phyloP scores from a whole-genome alignment of 1,284 basidiomycete genomes.

The Ustilago sp. region DNA sequence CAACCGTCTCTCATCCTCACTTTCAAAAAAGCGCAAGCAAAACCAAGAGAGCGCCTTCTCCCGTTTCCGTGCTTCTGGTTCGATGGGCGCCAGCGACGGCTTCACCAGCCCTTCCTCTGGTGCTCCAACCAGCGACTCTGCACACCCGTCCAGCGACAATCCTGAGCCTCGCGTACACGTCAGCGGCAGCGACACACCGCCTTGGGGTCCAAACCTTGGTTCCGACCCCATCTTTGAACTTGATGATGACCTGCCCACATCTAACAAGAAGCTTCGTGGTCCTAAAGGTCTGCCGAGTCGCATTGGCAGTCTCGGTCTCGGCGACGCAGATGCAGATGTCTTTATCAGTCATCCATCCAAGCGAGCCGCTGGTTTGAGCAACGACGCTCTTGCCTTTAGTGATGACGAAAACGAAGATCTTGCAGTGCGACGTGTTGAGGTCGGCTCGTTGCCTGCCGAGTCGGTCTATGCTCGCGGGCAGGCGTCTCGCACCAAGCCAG shows the following conservation, averaged over 20 bases:
- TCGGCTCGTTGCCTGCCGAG: slow-evolving; percentile 34
- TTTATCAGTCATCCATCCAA: slow-evolving; percentile 45
- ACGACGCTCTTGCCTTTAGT: slow-evolving; percentile 51
- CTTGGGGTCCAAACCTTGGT: slow-evolving; percentile 56
- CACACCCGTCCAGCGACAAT: slow-evolving; percentile 47
- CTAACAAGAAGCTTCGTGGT: slow-evolving; percentile 54
- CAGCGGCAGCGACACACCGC: slow-evolving; percentile 62
- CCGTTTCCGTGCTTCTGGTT: slow-evolving; percentile 34
- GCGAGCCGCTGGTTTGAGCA: slow-evolving; percentile 48
- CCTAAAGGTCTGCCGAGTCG: slow-evolving; percentile 40
- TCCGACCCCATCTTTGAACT: slow-evolving; percentile 49
- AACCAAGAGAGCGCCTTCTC: slow-evolving; percentile 42
- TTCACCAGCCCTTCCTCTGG: slow-evolving; percentile 51
- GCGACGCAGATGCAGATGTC: slow-evolving; percentile 33
- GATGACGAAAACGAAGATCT: slow-evolving; percentile 51
- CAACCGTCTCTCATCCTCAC: slow-evolving; percentile 29
- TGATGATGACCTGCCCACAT: slow-evolving; percentile 34
- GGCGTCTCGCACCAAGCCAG: slow-evolving; percentile 28
- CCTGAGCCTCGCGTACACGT: slow-evolving; percentile 53
- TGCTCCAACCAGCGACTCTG: slow-evolving; percentile 46
- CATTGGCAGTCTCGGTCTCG: slow-evolving; percentile 51
- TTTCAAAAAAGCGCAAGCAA: slow-evolving; percentile 46
- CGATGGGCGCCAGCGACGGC: slow-evolving; percentile 31
- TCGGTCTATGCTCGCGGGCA: slow-evolving; percentile 36
- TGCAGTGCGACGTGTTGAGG: slow-evolving; percentile 51